Base-by-base conservation (phyloP, 2,329 filamentous ascomycete genomes). In the Colletotrichum sp. region DNA sequence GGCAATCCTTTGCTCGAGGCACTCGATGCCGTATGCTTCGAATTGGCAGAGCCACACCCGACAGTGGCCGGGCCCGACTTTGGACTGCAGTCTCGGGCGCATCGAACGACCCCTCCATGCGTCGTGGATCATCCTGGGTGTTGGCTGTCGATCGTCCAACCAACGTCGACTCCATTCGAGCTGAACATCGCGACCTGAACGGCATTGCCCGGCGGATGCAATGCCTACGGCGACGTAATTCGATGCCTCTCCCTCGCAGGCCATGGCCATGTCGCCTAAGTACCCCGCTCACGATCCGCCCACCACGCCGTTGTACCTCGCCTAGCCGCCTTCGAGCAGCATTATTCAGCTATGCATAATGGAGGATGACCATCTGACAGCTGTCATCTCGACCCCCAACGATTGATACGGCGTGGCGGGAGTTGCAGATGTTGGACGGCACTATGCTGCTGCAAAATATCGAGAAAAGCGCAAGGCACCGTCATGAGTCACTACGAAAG, bases 121-220 rank as follows among this genome's bases (percentile, higher is more conserved):
- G 66, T 75, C 77, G 75, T 75, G 71, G 65, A 77, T 77, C 57
- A 75, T 71, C 75, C 71, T 49, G 49, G 75, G 36, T 49, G 16
- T 32, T 63, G 57, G 55, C 36, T n/a, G 69, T 71, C 60, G 76
- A 77, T 77, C 74, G 15, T 49, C 26, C 59, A 60, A 55, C 49
- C 59, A 55, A 44, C 60, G 57, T 49, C 72, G 72, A 72, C 68
- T 59, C 63, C 5, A 39, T 71, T 69, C 39, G 39, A 44, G 13
- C 64, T 65, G 32, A 28, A 76, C 26, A 28, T 71, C 44, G 6
- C 67, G 16, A 34, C 9, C 12, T 21, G 44, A 21, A 49, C 44
- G 44, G 44, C n/a, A 7, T 36, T 32, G 36, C 34, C 4, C 32
- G 18, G 26, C 24, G 16, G 44, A 62, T n/a, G 18, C 24, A 8